Conservation (phyloP, 345 rosid genomes). For the Sisymbrium irio region DNA sequence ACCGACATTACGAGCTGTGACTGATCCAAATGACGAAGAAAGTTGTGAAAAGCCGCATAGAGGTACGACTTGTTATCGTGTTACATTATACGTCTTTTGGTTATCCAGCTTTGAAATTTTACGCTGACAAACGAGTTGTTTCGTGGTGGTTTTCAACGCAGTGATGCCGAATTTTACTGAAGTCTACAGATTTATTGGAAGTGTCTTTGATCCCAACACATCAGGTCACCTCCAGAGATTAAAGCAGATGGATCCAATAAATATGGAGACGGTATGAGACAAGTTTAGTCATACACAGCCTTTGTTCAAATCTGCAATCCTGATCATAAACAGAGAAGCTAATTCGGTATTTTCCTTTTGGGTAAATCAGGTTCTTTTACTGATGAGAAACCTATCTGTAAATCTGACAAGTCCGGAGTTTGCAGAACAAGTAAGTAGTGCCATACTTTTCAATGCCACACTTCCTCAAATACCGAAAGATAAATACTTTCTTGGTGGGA, state of each 20-base stretch:
- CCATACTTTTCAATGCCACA: neutral
- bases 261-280: constrained; percentile 68
- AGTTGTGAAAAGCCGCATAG: constrained; percentile 49
- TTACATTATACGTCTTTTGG: neutral
- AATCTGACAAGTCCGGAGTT: constrained; percentile 78
- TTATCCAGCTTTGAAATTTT: neutral
- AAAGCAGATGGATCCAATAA: constrained; percentile 86
- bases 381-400: constrained; percentile 77
- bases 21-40: constrained; percentile 44
- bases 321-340: constrained; percentile 3
- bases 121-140: constrained; percentile 4
- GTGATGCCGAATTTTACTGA: constrained; percentile 84
- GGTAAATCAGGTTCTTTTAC: constrained; percentile 51
- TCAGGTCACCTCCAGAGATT: constrained; percentile 66
- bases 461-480: neutral
- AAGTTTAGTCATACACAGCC: neutral
- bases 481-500: neutral
- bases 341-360: neutral
- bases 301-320: neutral
- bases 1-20: constrained; percentile 33
- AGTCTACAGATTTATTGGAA: constrained; percentile 93
- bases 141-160: constrained; percentile 40
- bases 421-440: constrained; percentile 68
- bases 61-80: constrained; percentile 35
- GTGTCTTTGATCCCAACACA: constrained; percentile 72